Percentiles rank a stretch among this genome's conserved stretches.
phyloP scores from a whole-genome alignment of 805 yeast species.

The Schizosaccharomyces osmophilus region DNA sequence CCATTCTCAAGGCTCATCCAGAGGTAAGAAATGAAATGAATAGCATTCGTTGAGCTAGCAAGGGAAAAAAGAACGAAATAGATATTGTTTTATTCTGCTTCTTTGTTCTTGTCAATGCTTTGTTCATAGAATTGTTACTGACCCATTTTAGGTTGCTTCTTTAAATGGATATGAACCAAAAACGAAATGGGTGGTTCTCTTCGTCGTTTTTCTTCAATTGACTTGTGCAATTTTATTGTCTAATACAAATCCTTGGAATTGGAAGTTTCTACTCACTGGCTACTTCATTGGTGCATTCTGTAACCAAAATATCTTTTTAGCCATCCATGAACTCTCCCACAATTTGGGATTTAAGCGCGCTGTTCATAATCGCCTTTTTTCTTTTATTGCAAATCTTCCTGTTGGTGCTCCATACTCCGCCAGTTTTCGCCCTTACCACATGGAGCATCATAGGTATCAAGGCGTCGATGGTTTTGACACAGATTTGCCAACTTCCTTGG shows the following conservation, averaged over 20 bases:
- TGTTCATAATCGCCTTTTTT: constrained; percentile 46
- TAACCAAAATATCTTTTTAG: constrained; percentile 60
- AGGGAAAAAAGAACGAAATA: no score
- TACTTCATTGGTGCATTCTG: constrained; percentile 70
- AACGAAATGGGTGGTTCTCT: constrained; percentile 49
- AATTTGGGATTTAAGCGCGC: constrained; percentile 66
- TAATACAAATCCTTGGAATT: constrained; percentile 26
- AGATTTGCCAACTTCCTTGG: constrained; percentile 62
- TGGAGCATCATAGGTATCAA: constrained; percentile 68
- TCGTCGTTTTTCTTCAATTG: constrained; percentile 48
- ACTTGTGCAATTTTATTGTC: constrained; percentile 36
- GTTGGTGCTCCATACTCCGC: constrained; percentile 82
- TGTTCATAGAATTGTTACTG: not conserved
- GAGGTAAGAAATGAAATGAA: constrained; percentile 17
- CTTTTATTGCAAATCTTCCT: constrained; percentile 58
- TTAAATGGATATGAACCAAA: constrained; percentile 68
- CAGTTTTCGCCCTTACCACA: constrained; percentile 71
- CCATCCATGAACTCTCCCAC: constrained; percentile 73
- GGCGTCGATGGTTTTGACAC: constrained; percentile 72
- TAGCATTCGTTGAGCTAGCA: no score
- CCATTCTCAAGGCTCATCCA: constrained; percentile 51
- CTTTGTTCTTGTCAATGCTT: no score
- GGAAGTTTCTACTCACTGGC: constrained; percentile 35
- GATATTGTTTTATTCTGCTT: no score
- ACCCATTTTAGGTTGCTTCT: constrained; percentile 22